Percentiles rank a stretch among this genome's conserved stretches.
Evolutionary conservation across 306 rosid species (phyloP).

Genomic region (Begonia fuchsioides): DNA sequence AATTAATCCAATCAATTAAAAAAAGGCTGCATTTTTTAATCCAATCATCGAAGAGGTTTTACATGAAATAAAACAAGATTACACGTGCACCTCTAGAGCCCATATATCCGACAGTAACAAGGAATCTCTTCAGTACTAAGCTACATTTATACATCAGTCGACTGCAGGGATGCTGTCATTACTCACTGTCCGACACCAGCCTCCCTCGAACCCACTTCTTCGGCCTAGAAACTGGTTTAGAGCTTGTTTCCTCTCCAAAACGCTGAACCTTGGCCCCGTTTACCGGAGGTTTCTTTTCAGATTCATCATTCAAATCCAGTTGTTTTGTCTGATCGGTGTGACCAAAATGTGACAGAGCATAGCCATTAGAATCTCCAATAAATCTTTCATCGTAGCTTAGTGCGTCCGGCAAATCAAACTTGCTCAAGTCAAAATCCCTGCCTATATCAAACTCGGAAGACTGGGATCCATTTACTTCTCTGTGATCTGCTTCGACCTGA

Average conservation of each 20-base stretch:
- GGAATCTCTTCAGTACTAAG: too few species aligned
- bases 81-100: too few species aligned
- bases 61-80: too few species aligned
- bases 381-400: constrained; percentile 26
- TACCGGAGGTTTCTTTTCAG: constrained; percentile 16
- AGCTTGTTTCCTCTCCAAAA: constrained; percentile 18
- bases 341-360: constrained; percentile 19
- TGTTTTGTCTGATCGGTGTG: constrained; percentile 18
- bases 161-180: too few species aligned
- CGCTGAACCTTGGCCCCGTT: constrained; percentile 22
- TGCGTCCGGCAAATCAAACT: constrained; percentile 26
- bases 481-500: constrained; percentile 16
- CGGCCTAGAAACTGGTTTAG: constrained; percentile 20
- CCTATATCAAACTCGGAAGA: constrained; percentile 14
- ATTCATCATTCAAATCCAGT: constrained; percentile 12
- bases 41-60: too few species aligned
- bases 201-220: constrained; percentile 88
- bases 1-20: too few species aligned
- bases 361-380: constrained; percentile 22
- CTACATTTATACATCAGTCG: too few species aligned
- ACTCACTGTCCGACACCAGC: constrained; percentile 29
- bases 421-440: constrained; percentile 24
- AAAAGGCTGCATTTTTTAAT: too few species aligned
- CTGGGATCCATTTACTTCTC: constrained; percentile 40
- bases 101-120: too few species aligned